Base-by-base conservation (phyloP, 805 yeast genomes). In the Starmerella roubikii region DNA sequence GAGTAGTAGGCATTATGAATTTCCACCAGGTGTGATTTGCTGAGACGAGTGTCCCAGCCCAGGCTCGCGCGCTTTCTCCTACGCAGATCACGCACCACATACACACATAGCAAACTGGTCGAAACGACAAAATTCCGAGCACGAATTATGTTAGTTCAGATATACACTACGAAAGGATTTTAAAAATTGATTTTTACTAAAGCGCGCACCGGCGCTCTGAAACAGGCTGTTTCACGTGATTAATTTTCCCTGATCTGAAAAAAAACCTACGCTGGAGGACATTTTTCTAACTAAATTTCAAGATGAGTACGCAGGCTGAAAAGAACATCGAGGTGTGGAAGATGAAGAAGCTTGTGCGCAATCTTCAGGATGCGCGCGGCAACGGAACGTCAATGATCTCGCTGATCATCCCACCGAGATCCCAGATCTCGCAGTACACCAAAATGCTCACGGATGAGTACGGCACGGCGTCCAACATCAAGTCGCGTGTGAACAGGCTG, bases 301-400 rank as follows among this genome's bases (percentile, higher is more conserved):
- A 3, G 10, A 47, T 47, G 51, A 46, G 50, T 52, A 68, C 76
- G 45, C 94, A 84, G 50, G 91, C 93, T 38, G 98, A 91, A 60
- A 85, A 82, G 67, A 88, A 86, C 67, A 88, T 91, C 59, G 94
- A 91, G 68, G 86, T 91, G 69, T 91, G 98, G 98, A 91, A 91
- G 76, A 77, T 91, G 71, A 88, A 86, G 71, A 91, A 91, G 66
- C 71, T 84, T 37, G 74, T 86, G 71, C 81, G 81, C 64, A 74
- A 79, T 44, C 71, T 91, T 52, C 91, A 91, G 59, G 67, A 66
- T 54, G 97, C 97, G 38, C 75, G 95, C 62, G 99, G 99, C 62
- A 91, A 88, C 60, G 99, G 99, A 63, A 91, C 99, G 34, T 91
- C 98, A 19, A 91, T 91, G 97, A 91, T 91, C 58, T 85, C 96